Percentiles rank a stretch among this genome's conserved stretches.
phyloP scores from a whole-genome alignment of 2,329 filamentous ascomycete species.

The Stagonosporopsis vannaccii region DNA sequence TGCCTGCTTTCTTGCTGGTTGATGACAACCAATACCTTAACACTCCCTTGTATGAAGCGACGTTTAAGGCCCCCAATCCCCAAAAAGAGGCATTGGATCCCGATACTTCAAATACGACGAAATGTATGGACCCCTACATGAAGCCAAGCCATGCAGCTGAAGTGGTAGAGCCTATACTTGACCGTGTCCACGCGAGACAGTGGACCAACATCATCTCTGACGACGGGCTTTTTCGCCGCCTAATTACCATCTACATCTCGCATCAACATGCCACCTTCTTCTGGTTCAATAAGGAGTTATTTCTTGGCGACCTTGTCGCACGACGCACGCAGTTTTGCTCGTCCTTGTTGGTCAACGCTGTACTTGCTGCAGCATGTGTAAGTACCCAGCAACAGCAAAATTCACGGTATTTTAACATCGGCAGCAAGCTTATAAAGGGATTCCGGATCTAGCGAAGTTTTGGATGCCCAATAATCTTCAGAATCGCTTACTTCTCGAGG shows the following conservation, averaged over 20 bases:
- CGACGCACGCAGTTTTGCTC: conserved; percentile 23
- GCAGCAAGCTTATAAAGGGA: conserved; percentile 18
- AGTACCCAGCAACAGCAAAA: conserved; percentile 1
- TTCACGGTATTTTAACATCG: conserved; percentile 1
- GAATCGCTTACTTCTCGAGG: conserved; percentile 30
- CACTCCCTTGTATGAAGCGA: conserved; percentile 18
- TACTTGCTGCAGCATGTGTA: conserved; percentile 31
- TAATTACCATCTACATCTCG: conserved; percentile 24
- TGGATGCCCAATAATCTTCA: conserved; percentile 27
- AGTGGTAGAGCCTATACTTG: conserved; percentile 25
- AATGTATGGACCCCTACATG: conserved; percentile 18
- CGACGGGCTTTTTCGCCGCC: conserved; percentile 21
- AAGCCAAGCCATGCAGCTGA: conserved; percentile 27
- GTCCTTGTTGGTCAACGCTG: conserved; percentile 28
- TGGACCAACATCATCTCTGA: conserved; percentile 30
- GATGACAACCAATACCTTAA: conserved; percentile 20
- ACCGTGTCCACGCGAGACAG: conserved; percentile 14
- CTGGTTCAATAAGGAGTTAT: conserved; percentile 27
- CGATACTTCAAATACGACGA: neutral
- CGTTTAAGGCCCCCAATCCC: conserved; percentile 11
- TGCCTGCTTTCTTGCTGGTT: conserved; percentile 15
- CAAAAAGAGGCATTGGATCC: neutral
- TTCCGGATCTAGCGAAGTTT: conserved; percentile 10
- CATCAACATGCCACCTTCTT: conserved; percentile 20
- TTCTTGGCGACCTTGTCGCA: conserved; percentile 29